These are phyloP conservation scores for Sporothrix euskadiensis DNA, from an alignment of 2,329 filamentous ascomycete genomes.

Conservation along the genomic window DNA sequence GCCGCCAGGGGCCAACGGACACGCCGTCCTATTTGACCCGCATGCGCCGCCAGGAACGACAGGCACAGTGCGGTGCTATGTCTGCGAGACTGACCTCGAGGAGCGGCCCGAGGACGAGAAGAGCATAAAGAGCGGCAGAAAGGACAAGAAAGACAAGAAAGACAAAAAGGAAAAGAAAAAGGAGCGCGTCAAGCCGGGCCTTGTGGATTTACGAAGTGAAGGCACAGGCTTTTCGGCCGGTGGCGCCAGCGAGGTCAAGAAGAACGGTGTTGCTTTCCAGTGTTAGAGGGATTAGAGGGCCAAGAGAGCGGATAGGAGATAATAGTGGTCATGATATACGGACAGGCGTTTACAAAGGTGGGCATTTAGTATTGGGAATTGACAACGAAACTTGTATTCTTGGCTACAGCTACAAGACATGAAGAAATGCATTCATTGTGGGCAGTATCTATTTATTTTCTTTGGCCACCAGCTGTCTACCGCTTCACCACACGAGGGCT, in stretches of 20 bases:
- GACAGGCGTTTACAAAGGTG: background rate
- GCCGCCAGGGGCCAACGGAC: conserved; percentile 41
- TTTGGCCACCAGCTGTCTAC: background rate
- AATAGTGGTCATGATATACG: background rate
- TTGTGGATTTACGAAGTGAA: conserved; percentile 79
- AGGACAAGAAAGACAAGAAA: conserved; percentile 44
- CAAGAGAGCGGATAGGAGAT: background rate
- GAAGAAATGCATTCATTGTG: background rate
- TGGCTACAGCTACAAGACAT: background rate
- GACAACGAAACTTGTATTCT: background rate
- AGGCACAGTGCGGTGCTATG: conserved; percentile 69
- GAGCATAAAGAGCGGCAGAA: conserved; percentile 47
- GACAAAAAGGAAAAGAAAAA: conserved; percentile 46
- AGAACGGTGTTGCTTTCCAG: conserved; percentile 58
- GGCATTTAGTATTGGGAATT: background rate
- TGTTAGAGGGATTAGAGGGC: conserved; percentile 21
- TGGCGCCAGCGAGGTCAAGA: conserved; percentile 81
- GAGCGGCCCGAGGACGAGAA: conserved; percentile 42
- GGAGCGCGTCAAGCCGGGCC: conserved; percentile 64
- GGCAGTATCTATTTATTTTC: background rate
- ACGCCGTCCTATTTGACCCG: conserved; percentile 48
- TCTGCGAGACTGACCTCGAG: conserved; percentile 79
- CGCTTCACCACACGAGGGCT: conserved; percentile 22
- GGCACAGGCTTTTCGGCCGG: conserved; percentile 90
- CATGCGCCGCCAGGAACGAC: conserved; percentile 53